Base-by-base conservation (phyloP, 805 yeast genomes). In the Yamadazyma paraphyllophila region DNA sequence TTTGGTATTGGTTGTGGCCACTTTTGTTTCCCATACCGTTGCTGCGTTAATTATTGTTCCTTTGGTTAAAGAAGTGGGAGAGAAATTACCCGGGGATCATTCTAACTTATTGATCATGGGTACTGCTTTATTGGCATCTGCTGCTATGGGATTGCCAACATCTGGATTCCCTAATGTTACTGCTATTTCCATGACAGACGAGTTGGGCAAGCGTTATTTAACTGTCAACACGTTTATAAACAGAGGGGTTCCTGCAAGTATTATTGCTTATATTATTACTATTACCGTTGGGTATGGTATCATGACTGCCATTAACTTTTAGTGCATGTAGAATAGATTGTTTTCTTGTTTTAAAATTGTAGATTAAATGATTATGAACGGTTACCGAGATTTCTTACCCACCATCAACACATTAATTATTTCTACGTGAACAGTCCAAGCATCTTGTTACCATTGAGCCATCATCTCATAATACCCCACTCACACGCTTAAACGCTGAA, bases 101-200 rank as follows among this genome's bases (percentile, higher is more conserved):
- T 66, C 74, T 25, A 56, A 62, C 43, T 58, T 70, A 39, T 62
- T 70, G 54, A 60, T 70, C 44, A 69, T 70, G 73, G 73, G 69
- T 42, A 62, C 68, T 44, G 72, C 73, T 3, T 62, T 70, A 47
- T 53, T 69, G 41, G 67, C 71, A 31, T 68, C 74, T 3, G 71
- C 66, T n/a, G 75, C 74, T 24, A 70, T 70, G 75, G 75, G 72
- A 20, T 66, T 70, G 53, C 74, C 74, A 7, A 69, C 74, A 0
- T 67, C 73, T 2, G 75, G 75, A 1, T 70, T 70, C 58, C 75
- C 75, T 20, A 70, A 70, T 37, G 74, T 70, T 24, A 70, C 74
- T 6, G 75, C 74, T 10, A 67, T 70, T 39, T 62, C 71, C 43
- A 66, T 69, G 73, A 62, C 69, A 1, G 75, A 70, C 50, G 72